Evolutionary conservation across 2,329 filamentous ascomycete species (phyloP), one percentile per base, ranked within the genome.

Genomic region (Aspergillus melleus): DNA sequence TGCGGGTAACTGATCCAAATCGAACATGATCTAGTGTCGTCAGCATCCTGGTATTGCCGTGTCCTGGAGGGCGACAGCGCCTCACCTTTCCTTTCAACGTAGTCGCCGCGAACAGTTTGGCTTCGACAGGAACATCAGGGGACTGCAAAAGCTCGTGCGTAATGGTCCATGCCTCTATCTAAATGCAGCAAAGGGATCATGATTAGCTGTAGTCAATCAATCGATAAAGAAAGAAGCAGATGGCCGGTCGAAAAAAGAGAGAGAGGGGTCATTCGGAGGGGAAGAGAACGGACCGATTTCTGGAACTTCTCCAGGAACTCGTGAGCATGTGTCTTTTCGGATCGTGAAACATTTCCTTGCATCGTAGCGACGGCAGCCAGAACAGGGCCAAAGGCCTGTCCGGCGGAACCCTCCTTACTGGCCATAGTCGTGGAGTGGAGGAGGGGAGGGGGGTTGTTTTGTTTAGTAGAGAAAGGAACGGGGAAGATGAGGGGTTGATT

Each of bases 81-180:
- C 80, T 66, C 82, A 98, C 95, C 89, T 99, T 99, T 83, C 95
- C 95, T 81, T 96, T 96, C 72, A 99, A 82, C 55, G 95, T 99
- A 51, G 94, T 98, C 60, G 95, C 95, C 51, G 95, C 95, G 77
- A 99, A 99, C 61, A 99, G 83, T 75, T 95, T 95, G 26, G 91
- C 91, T 76, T 96, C 92, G 54, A 90, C 84, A 64, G 93, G 89
- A 57, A 90, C 86, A 64, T 89, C 84, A 53, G 81, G 72, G 16
- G 91, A 90, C 76, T 96, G 91, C 63, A 99, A 81, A 64, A 99
- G 91, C 55, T 88, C 86, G 74, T 97, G 89, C 63, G 92, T 93
- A 51, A 90, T 89, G 49, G 88, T 89, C 95, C 95, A 99, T 68
- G 95, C 95, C 75, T 92, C 91, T 73, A 90, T 84, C 92, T 96